Percentiles rank a stretch among this genome's conserved stretches.
Evolutionary conservation across 225 moss, liverwort and hornwort species (phyloP).

Genomic region (Climacium dendroides): DNA sequence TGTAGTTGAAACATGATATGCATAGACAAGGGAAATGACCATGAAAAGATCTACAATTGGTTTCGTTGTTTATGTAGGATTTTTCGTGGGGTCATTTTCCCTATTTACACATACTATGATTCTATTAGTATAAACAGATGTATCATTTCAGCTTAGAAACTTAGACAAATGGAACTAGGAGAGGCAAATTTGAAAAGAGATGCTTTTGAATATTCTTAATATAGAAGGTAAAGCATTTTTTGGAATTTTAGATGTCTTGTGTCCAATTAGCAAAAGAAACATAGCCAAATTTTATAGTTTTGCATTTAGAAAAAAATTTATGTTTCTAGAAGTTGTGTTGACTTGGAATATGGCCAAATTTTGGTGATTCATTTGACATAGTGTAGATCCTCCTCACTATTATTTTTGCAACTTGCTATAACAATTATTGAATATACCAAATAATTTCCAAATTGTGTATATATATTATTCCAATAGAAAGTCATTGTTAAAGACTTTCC

Average conservation of each 20-base stretch:
- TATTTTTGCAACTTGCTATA: neutral
- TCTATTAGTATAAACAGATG: rapidly evolving
- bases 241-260: too few species aligned
- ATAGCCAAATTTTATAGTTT: rapidly evolving
- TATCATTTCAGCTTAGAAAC: neutral
- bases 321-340: neutral
- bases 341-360: neutral
- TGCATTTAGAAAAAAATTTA: neutral
- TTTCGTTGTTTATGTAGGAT: too few species aligned
- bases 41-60: neutral
- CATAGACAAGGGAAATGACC: neutral
- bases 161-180: rapidly evolving
- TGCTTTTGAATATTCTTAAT: neutral
- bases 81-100: rapidly evolving
- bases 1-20: neutral
- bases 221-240: neutral
- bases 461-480: too few species aligned
- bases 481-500: neutral
- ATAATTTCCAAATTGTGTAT: neutral
- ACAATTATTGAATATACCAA: neutral
- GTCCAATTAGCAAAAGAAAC: neutral
- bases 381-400: neutral
- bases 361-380: neutral
- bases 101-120: rapidly evolving
- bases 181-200: neutral